Evolutionary conservation across 225 moss, liverwort and hornwort species (phyloP).

Genomic region (Marchantia polymorpha): DNA sequence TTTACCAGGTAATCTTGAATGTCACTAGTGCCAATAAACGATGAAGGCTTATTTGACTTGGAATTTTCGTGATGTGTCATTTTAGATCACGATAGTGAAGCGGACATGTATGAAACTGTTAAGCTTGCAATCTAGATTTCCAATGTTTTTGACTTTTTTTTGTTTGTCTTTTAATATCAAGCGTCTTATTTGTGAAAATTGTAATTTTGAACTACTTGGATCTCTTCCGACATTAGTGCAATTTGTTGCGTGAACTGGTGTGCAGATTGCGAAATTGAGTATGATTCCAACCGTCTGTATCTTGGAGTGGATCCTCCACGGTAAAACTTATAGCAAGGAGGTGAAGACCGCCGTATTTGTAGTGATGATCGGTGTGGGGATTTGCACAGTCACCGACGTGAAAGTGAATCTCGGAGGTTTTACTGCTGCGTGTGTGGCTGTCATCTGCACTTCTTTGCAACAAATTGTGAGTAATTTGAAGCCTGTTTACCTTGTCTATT

Average conservation of each 20-base stretch:
- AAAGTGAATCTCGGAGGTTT: conserved; percentile 67
- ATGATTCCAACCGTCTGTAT: conserved; percentile 84
- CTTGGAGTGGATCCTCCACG: conserved; percentile 70
- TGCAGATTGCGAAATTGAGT: conserved; percentile 74
- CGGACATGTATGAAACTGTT: not conserved
- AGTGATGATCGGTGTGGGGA: conserved; percentile 66
- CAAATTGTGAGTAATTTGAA: conserved; percentile 59
- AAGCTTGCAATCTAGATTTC: not conserved
- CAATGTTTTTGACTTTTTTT: not conserved
- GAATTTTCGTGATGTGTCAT: not conserved
- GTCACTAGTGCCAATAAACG: not conserved
- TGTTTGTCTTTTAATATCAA: no score
- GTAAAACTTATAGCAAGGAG: conserved; percentile 57
- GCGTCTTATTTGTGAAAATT: no score
- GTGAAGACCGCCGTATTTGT: conserved; percentile 64
- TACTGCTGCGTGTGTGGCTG: conserved; percentile 53
- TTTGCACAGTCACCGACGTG: conserved; percentile 76
- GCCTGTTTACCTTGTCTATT: not conserved
- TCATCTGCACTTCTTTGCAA: conserved; percentile 68
- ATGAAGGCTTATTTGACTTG: not conserved
- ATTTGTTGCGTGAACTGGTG: not conserved
- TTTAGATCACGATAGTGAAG: no score
- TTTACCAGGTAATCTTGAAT: conserved; percentile 58
- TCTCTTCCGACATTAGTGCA: no score
- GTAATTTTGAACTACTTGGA: no score